Evolutionary conservation across 169 alveolate species (phyloP).

Genomic region (Plasmodium inui): DNA sequence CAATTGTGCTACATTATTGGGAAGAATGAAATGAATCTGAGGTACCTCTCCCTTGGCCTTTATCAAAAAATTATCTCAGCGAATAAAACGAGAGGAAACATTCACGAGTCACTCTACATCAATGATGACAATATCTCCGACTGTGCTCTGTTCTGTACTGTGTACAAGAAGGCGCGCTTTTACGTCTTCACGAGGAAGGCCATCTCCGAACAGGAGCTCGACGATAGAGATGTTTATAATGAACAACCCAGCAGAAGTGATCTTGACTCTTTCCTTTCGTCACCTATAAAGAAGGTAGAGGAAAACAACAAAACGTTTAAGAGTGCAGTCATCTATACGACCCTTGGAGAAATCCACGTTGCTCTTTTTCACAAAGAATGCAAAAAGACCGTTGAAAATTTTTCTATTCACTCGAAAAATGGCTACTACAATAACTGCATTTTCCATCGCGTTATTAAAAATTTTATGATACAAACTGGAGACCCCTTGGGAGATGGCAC

Average conservation of each 20-base stretch:
- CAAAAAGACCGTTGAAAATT: slow-evolving; percentile 97
- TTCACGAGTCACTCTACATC: slow-evolving; percentile 53
- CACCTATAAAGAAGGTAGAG: slow-evolving; percentile 57
- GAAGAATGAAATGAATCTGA: slow-evolving; percentile 80
- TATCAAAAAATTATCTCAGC: slow-evolving; percentile 79
- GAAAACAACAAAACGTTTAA: slow-evolving; percentile 83
- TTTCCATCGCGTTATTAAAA: slow-evolving; percentile 93
- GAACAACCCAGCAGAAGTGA: slow-evolving; percentile 88
- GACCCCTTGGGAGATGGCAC: slow-evolving; percentile 99
- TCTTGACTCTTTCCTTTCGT: slow-evolving; percentile 34
- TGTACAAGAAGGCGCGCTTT: slow-evolving; percentile 84
- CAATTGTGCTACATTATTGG: slow-evolving; percentile 82
- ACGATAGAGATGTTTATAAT: slow-evolving; percentile 93
- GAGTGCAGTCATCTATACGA: slow-evolving; percentile 95
- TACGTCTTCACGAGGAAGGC: slow-evolving; percentile 92
- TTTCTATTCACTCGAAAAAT: slow-evolving; percentile 94
- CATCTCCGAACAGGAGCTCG: slow-evolving; percentile 91
- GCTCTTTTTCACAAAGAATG: slow-evolving; percentile 92
- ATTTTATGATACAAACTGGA: slow-evolving; percentile 99
- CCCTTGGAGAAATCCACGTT: slow-evolving; percentile 97
- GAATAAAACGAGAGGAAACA: slow-evolving; percentile 22
- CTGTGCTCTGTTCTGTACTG: slow-evolving; percentile 80
- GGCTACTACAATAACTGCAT: slow-evolving; percentile 92
- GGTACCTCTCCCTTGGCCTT: slow-evolving; percentile 82
- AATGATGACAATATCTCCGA: slow-evolving; percentile 65